Evolutionary conservation across 1,139 yeast genomes (phyloP).

Genomic region (Candida labiduridarum): DNA sequence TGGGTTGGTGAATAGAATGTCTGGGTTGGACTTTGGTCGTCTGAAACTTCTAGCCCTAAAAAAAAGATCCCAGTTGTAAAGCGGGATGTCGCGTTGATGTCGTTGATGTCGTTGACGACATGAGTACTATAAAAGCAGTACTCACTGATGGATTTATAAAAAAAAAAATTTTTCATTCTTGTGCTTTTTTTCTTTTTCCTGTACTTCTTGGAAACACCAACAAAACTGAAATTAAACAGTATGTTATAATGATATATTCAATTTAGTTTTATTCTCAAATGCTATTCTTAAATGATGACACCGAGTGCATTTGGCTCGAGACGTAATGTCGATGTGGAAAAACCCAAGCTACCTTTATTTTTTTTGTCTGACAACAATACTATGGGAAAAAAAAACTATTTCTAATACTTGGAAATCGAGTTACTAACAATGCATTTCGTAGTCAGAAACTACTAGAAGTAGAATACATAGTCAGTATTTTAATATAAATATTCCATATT

Average conservation of each 20-base stretch:
- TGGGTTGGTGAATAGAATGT: background rate
- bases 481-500: background rate
- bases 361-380: conserved; percentile 32
- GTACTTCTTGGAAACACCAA: conserved; percentile 1
- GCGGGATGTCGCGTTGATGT: background rate
- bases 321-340: conserved; percentile 89
- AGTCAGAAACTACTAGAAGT: background rate
- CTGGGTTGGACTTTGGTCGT: background rate
- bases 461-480: background rate
- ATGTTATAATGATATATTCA: conserved; percentile 1
- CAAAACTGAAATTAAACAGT: conserved; percentile 4
- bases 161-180: conserved; percentile 7
- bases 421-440: conserved; percentile 4
- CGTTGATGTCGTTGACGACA: background rate
- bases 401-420: background rate
- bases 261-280: background rate
- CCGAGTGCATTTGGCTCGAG: conserved; percentile 98
- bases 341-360: conserved; percentile 81
- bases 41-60: background rate
- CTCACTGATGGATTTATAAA: background rate
- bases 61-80: background rate
- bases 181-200: background rate
- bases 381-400: background rate
- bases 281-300: conserved; percentile 57
- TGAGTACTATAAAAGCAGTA: background rate